Percentiles rank a stretch among this genome's conserved stretches.
These are phyloP conservation scores for Yamadazyma laniorum DNA, from an alignment of 805 yeast species.

Conservation along the genomic window DNA sequence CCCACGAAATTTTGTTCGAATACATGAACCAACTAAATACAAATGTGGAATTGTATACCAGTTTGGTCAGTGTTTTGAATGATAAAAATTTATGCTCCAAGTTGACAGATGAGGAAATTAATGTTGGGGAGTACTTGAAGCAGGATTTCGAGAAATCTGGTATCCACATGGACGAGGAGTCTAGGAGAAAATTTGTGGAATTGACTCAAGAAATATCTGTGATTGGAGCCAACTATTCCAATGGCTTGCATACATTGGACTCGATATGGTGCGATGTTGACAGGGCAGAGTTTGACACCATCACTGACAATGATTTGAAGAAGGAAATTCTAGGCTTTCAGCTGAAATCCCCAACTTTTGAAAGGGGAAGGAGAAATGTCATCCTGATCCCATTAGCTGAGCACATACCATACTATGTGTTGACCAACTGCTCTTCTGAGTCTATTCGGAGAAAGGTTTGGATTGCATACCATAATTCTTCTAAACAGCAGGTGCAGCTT, in stretches of 20 bases:
- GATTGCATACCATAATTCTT: conserved; percentile 68
- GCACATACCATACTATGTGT: conserved; percentile 59
- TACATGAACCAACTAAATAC: conserved; percentile 93
- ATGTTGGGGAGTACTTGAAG: conserved; percentile 76
- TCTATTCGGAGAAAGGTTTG: conserved; percentile 66
- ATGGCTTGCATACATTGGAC: conserved; percentile 40
- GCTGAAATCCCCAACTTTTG: conserved; percentile 19
- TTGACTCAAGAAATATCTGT: conserved; percentile 79
- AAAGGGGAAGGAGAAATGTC: conserved; percentile 3
- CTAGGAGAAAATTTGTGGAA: conserved; percentile 68
- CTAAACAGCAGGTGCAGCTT: conserved; percentile 56
- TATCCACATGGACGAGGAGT: conserved; percentile 66
- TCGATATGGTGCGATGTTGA: conserved; percentile 38
- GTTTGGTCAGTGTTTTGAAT: conserved; percentile 55
- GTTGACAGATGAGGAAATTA: conserved; percentile 70
- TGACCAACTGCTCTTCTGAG: conserved; percentile 57
- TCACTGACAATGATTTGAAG: conserved; percentile 21
- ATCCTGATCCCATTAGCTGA: conserved; percentile 47
- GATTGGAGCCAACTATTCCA: conserved; percentile 74
- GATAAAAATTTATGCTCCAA: conserved; percentile 27
- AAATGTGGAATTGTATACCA: conserved; percentile 64
- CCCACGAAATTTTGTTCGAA: conserved; percentile 86
- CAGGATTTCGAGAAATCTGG: conserved; percentile 92
- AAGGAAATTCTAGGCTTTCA: conserved; percentile 27
- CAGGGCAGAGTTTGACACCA: conserved; percentile 26